Percentiles rank a stretch among this genome's conserved stretches.
These are phyloP conservation scores for Solanum phureja DNA, from an alignment of 257 asterid genomes.

Conservation along the genomic window DNA sequence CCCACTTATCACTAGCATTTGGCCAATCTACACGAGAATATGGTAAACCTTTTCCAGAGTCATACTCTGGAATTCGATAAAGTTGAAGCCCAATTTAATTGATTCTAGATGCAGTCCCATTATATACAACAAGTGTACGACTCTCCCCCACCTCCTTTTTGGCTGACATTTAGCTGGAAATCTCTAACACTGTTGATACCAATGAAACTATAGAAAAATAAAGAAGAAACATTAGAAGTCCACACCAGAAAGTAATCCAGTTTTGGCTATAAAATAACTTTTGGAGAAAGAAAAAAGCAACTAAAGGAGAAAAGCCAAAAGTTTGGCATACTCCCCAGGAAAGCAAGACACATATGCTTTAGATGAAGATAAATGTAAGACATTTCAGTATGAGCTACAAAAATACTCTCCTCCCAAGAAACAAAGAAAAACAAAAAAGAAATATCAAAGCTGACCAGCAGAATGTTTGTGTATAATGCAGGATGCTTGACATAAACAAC, in stretches of 20 bases:
- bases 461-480: neutral
- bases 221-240: neutral
- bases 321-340: neutral
- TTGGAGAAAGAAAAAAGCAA: neutral
- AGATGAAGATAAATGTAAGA: neutral
- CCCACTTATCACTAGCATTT: conserved; percentile 24
- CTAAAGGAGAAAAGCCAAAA: neutral
- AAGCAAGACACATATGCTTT: neutral
- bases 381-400: neutral
- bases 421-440: too few species aligned
- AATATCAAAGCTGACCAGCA: neutral
- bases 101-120: neutral
- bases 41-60: conserved; percentile 63
- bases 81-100: neutral
- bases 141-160: conserved; percentile 32
- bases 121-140: neutral
- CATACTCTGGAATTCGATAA: conserved; percentile 17
- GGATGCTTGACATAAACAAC: neutral
- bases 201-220: neutral
- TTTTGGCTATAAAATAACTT: neutral
- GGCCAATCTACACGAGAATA: conserved; percentile 79
- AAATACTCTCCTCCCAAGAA: neutral
- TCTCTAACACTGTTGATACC: too few species aligned
- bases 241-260: neutral
- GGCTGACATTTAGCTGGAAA: neutral